phyloP scores from a whole-genome alignment of 208 protist genomes.

The Plasmodiophora brassicae region DNA sequence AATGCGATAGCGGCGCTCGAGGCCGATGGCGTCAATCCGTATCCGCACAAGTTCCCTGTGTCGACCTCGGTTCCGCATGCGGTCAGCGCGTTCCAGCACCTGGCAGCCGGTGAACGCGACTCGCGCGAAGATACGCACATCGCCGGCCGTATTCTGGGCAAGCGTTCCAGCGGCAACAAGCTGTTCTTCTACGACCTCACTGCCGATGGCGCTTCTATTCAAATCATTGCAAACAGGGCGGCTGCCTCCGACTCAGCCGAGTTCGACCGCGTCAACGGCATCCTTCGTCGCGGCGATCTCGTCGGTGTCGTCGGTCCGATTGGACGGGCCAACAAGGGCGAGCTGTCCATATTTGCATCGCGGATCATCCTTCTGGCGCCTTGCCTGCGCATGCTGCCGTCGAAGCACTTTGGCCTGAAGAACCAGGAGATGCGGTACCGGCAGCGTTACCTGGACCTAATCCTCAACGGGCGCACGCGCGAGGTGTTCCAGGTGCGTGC shows the following conservation, averaged over 20 bases:
- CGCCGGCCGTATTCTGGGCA: conserved; percentile 67
- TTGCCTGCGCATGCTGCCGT: conserved; percentile 97
- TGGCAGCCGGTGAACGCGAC: conserved; percentile 61
- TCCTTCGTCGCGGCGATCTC: conserved; percentile 94
- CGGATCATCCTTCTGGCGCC: conserved; percentile 74
- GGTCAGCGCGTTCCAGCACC: conserved; percentile 61
- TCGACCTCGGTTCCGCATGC: conserved; percentile 79
- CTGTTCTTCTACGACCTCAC: conserved; percentile 93
- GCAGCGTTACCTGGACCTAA: conserved; percentile 98
- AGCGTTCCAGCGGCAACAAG: conserved; percentile 73
- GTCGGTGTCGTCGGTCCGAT: conserved; percentile 83
- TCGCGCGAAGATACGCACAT: background rate
- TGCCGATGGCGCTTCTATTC: conserved; percentile 82
- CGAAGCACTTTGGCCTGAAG: conserved; percentile 79
- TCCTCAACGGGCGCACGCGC: conserved; percentile 87
- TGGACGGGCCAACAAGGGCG: conserved; percentile 61
- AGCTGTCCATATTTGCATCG: conserved; percentile 71
- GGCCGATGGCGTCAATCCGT: conserved; percentile 66
- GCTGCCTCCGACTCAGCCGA: conserved; percentile 38
- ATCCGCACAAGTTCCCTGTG: conserved; percentile 93
- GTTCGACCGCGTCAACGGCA: conserved; percentile 74
- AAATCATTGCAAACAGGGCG: conserved; percentile 64
- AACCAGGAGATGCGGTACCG: conserved; percentile 65
- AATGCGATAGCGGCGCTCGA: conserved; percentile 43
- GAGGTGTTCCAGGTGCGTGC: conserved; percentile 80